Percentiles rank a stretch among this genome's conserved stretches.
These are phyloP conservation scores for Collybiopsis luxurians DNA, from an alignment of 768 basidiomycete genomes.

Conservation along the genomic window DNA sequence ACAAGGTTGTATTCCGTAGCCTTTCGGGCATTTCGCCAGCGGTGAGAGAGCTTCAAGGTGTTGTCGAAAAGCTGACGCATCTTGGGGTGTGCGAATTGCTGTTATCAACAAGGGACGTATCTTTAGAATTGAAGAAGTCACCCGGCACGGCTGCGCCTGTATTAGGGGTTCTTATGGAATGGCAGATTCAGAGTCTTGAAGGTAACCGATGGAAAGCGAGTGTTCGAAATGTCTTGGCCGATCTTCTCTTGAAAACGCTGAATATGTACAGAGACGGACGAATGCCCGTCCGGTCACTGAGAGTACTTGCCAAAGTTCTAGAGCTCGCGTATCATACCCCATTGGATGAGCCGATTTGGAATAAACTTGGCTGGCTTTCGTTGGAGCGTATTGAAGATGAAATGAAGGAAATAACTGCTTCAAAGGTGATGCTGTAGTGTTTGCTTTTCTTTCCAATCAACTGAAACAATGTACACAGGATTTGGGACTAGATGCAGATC, in stretches of 20 bases:
- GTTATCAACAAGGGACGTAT: slow-evolving; percentile 45
- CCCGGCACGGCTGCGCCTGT: slow-evolving; percentile 16
- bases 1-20: slow-evolving; percentile 21
- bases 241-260: slow-evolving; percentile 48
- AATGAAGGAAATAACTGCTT: slow-evolving; percentile 36
- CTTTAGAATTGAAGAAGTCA: slow-evolving; percentile 31
- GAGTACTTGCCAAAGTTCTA: slow-evolving; percentile 52
- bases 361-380: slow-evolving; percentile 16
- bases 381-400: slow-evolving; percentile 38
- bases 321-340: slow-evolving; percentile 45
- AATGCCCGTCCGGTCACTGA: slow-evolving; percentile 58
- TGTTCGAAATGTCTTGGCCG: slow-evolving; percentile 35
- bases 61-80: slow-evolving; percentile 67
- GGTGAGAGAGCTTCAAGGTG: slow-evolving; percentile 53
- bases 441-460: not conserved
- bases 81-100: slow-evolving; percentile 68
- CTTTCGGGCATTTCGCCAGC: slow-evolving; percentile 40
- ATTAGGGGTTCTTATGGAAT: slow-evolving; percentile 59
- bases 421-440: slow-evolving; percentile 36
- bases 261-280: slow-evolving; percentile 42
- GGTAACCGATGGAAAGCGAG: slow-evolving; percentile 56
- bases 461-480: slow-evolving; percentile 18
- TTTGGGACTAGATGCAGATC: slow-evolving; percentile 30
- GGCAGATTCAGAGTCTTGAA: slow-evolving; percentile 57
- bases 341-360: slow-evolving; percentile 20